phyloP scores from a whole-genome alignment of 2,329 filamentous ascomycete species.

The Penicillium thymicola region DNA sequence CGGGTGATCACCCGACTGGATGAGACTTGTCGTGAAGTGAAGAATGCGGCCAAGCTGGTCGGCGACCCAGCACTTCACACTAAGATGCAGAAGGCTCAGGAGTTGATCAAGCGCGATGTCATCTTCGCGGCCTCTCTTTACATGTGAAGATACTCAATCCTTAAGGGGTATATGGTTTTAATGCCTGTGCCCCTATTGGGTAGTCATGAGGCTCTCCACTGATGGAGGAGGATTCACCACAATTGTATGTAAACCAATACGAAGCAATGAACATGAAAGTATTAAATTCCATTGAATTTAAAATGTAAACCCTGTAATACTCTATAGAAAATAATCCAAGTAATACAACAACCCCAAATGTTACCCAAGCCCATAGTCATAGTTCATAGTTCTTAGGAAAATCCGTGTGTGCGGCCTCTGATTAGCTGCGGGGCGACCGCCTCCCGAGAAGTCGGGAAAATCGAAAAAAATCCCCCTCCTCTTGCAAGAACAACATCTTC shows the following conservation, averaged over 20 bases:
- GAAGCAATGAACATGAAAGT: slow-evolving; percentile 1
- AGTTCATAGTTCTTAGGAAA: slow-evolving; percentile 8
- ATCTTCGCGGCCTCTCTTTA: slow-evolving; percentile 86
- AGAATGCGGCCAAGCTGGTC: slow-evolving; percentile 92
- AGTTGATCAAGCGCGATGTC: slow-evolving; percentile 95
- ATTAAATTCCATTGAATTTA: not conserved
- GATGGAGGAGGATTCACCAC: not conserved
- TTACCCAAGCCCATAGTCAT: not conserved
- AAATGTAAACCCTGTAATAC: not conserved
- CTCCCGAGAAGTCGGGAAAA: slow-evolving; percentile 17
- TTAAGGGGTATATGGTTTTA: not conserved
- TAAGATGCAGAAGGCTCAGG: slow-evolving; percentile 97
- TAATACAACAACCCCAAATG: not conserved
- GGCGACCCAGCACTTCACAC: slow-evolving; percentile 88
- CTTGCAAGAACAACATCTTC: slow-evolving; percentile 19
- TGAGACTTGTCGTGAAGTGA: slow-evolving; percentile 94
- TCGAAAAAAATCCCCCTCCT: slow-evolving; percentile 22
- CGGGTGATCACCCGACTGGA: slow-evolving; percentile 89
- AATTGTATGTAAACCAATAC: not conserved
- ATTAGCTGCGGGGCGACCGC: slow-evolving; percentile 30
- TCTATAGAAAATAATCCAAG: not conserved
- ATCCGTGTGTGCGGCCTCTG: slow-evolving; percentile 26
- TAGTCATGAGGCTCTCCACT: not conserved
- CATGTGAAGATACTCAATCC: slow-evolving; percentile 56
- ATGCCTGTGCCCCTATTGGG: not conserved